Evolutionary conservation across 352 stramenopile genomes (phyloP), one percentile per base, ranked within the genome.

Genomic region (Thalassiosira mediterranea): DNA sequence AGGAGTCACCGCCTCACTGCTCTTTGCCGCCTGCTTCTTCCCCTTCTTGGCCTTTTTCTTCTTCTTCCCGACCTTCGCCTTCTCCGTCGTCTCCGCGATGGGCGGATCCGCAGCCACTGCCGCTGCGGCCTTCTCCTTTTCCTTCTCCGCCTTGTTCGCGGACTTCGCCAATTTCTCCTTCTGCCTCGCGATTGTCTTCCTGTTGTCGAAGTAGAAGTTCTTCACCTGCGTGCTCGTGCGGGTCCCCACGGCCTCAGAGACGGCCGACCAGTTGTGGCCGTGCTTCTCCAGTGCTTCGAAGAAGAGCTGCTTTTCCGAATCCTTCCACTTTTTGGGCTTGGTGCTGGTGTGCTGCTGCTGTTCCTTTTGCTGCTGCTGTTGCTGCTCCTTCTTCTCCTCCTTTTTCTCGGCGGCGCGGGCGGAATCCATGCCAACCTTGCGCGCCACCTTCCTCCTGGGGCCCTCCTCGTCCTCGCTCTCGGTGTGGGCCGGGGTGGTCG

Each of bases 151-250:
- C 54, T 77, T 82, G 29, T 3, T 59, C 11, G 29, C 26, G 19
- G 56, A 3, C 62, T 74, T 69, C 13, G 47, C 40, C 15, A 17
- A 21, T 54, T 76, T 75, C 46, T 77, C 65, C n/a, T 67, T 76
- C n/a, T 69, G 68, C 60, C 87, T 91, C 7, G 71, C 76, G 31
- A 70, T 56, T 29, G 84, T 62, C 38, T 91, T 91, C 46, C 88
- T 91, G 49, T 89, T 84, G 38, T 93, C 88, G 58, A 91, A 91
- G 61, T 87, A 93, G 60, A 87, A 91, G 67, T 93, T 93, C 64
- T 91, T 91, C 13, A 90, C 87, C 79, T 93, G 88, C 47, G 79
- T 61, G 19, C 67, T 67, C 13, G 76, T 78, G 65, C 90, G 89
- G 15, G 80, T 91, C 31, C 81, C 83, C 42, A 93, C 81, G 32